A percentile compares a stretch with the other conserved stretches of the same genome.
These are phyloP conservation scores for Fusarium metavorans DNA, from an alignment of 2,329 filamentous ascomycete genomes.

Conservation along the genomic window DNA sequence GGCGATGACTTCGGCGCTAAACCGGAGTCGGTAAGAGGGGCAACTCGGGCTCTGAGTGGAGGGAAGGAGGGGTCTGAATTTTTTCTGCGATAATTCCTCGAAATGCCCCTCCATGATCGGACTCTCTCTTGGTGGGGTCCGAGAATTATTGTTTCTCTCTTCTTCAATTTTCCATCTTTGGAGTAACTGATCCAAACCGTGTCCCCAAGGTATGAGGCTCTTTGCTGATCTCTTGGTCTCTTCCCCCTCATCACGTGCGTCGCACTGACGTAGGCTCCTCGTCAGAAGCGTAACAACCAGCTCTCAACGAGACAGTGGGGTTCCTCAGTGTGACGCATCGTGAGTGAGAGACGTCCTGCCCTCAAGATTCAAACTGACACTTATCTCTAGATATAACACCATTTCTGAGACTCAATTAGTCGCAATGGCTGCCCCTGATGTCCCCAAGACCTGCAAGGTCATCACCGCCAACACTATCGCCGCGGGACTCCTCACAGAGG, in stretches of 20 bases:
- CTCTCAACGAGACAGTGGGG: slow-evolving; percentile 38
- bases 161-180: slow-evolving; percentile 23
- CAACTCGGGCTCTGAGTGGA: slow-evolving; percentile 34
- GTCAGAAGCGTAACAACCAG: slow-evolving; percentile 18
- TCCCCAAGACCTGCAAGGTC: slow-evolving; percentile 87
- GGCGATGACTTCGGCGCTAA: slow-evolving; percentile 36
- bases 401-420: slow-evolving; percentile 13
- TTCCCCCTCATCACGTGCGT: slow-evolving; percentile 22
- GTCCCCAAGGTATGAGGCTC: slow-evolving; percentile 25
- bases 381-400: slow-evolving; percentile 19
- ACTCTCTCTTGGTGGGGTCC: slow-evolving; percentile 38
- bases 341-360: slow-evolving; percentile 9
- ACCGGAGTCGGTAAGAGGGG: slow-evolving; percentile 49
- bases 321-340: slow-evolving; percentile 28
- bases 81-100: slow-evolving; percentile 42
- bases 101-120: slow-evolving; percentile 41
- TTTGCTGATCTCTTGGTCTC: slow-evolving; percentile 2
- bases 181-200: slow-evolving; percentile 22
- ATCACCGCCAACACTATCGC: slow-evolving; percentile 89
- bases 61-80: slow-evolving; percentile 39
- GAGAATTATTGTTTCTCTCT: slow-evolving; percentile 24
- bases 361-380: slow-evolving; percentile 19
- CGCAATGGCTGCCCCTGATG: slow-evolving; percentile 49
- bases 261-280: slow-evolving; percentile 23
- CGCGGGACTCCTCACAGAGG: slow-evolving; percentile 82